phyloP scores from a whole-genome alignment of 2,329 filamentous ascomycete genomes.

The Hypoxylon sp. region DNA sequence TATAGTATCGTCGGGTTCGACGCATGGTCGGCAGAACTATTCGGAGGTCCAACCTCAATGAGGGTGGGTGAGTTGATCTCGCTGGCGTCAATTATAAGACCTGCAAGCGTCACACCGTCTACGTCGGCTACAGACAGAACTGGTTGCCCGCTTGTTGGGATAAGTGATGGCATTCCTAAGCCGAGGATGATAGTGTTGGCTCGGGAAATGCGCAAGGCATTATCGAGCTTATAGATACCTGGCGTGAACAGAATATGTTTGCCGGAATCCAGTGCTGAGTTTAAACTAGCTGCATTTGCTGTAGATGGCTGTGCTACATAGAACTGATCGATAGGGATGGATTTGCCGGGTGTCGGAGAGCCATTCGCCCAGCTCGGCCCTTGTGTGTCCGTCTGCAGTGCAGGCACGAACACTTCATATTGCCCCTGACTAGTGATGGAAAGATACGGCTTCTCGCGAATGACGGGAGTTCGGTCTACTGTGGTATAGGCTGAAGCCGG shows the following conservation, averaged over 20 bases:
- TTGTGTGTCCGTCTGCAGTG: slow-evolving; percentile 48
- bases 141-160: slow-evolving; percentile 49
- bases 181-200: slow-evolving; percentile 53
- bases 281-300: slow-evolving; percentile 48
- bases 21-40: slow-evolving; percentile 46
- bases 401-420: slow-evolving; percentile 53
- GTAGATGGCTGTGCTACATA: slow-evolving; percentile 48
- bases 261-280: slow-evolving; percentile 49
- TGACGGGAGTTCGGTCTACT: slow-evolving; percentile 50
- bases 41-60: slow-evolving; percentile 51
- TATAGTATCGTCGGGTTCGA: slow-evolving; percentile 54
- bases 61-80: slow-evolving; percentile 49
- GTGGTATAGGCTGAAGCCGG: slow-evolving; percentile 53
- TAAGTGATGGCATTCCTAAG: slow-evolving; percentile 52
- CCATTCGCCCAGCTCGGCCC: slow-evolving; percentile 52
- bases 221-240: slow-evolving; percentile 53
- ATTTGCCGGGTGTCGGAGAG: slow-evolving; percentile 48
- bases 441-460: slow-evolving; percentile 55
- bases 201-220: slow-evolving; percentile 47
- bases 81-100: slow-evolving; percentile 54
- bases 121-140: slow-evolving; percentile 52
- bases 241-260: slow-evolving; percentile 54
- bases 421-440: slow-evolving; percentile 45
- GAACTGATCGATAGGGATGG: slow-evolving; percentile 52
- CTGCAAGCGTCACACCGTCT: slow-evolving; percentile 53